Evolutionary conservation across 805 yeast species (phyloP).

Genomic region (Lipomyces spencermartinsiae): DNA sequence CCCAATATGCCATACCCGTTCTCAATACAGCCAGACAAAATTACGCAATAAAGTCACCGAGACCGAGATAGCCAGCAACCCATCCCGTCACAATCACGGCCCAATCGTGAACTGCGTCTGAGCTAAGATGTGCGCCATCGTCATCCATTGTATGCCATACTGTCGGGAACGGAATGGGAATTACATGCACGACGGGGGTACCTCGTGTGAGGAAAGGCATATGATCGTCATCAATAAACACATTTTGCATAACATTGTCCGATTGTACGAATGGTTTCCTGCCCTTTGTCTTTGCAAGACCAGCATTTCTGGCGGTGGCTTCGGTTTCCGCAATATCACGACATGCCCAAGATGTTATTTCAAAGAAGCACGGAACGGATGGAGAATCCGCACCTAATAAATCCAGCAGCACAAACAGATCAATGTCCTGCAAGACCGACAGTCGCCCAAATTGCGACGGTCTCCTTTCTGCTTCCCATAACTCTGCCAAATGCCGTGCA

Average conservation of each 20-base stretch:
- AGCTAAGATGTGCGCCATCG: slow-evolving; percentile 52
- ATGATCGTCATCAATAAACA: slow-evolving; percentile 58
- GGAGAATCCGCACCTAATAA: slow-evolving; percentile 54
- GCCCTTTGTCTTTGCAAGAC: slow-evolving; percentile 22
- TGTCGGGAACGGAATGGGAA: slow-evolving; percentile 59
- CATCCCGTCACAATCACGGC: slow-evolving; percentile 51
- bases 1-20: background rate
- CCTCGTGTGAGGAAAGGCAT: slow-evolving; percentile 56
- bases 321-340: slow-evolving; percentile 50
- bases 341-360: slow-evolving; percentile 50
- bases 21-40: background rate
- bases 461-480: slow-evolving; percentile 45
- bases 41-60: slow-evolving; percentile 26
- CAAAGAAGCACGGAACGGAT: slow-evolving; percentile 53
- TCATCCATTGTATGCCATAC: slow-evolving; percentile 62
- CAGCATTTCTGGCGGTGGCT: slow-evolving; percentile 35
- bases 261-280: slow-evolving; percentile 15
- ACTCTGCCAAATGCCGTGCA: slow-evolving; percentile 55
- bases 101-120: slow-evolving; percentile 55
- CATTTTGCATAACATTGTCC: slow-evolving; percentile 19
- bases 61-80: slow-evolving; percentile 35
- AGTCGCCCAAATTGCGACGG: slow-evolving; percentile 31
- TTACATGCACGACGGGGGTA: slow-evolving; percentile 58
- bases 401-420: slow-evolving; percentile 57
- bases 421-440: slow-evolving; percentile 48